phyloP scores from a whole-genome alignment of 192 early-diverging fungal genomes.

The Backusella sp. region DNA sequence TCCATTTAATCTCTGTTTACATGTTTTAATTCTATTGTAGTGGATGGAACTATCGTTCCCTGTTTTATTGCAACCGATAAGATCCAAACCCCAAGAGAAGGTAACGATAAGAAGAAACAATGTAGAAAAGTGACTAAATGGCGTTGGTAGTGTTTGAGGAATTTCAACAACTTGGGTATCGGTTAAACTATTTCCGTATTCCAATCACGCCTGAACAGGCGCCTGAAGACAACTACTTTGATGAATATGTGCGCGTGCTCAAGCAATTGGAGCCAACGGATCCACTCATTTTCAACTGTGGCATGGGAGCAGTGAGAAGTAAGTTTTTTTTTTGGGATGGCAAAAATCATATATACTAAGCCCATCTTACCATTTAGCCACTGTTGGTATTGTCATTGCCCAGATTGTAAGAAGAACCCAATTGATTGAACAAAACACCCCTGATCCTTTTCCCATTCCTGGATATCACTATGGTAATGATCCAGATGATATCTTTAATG shows the following conservation, averaged over 20 bases:
- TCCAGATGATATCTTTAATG: background rate
- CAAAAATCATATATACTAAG: background rate
- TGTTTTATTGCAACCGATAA: conserved; percentile 56
- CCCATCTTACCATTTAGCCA: conserved; percentile 30
- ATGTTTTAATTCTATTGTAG: background rate
- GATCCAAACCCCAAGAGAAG: conserved; percentile 56
- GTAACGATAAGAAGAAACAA: conserved; percentile 4
- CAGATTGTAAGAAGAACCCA: conserved; percentile 56
- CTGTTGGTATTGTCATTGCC: conserved; percentile 58
- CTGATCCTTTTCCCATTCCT: conserved; percentile 42
- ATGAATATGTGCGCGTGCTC: conserved; percentile 58
- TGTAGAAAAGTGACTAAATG: background rate
- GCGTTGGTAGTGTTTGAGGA: conserved; percentile 43
- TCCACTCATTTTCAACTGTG: conserved; percentile 62
- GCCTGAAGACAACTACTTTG: conserved; percentile 59
- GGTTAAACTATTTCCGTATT: conserved; percentile 56
- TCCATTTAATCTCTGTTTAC: background rate
- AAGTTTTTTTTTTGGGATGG: conserved; percentile 11
- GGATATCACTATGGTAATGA: conserved; percentile 18
- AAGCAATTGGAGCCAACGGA: conserved; percentile 34
- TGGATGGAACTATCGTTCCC: conserved; percentile 48
- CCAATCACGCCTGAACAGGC: conserved; percentile 60
- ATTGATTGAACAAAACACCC: conserved; percentile 32
- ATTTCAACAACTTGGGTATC: conserved; percentile 44
- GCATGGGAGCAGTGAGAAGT: conserved; percentile 63